A percentile compares a stretch with the other conserved stretches of the same genome.
Evolutionary conservation across 192 early-diverging fungal species (phyloP).

Genomic region (Umbelopsis isabellina): DNA sequence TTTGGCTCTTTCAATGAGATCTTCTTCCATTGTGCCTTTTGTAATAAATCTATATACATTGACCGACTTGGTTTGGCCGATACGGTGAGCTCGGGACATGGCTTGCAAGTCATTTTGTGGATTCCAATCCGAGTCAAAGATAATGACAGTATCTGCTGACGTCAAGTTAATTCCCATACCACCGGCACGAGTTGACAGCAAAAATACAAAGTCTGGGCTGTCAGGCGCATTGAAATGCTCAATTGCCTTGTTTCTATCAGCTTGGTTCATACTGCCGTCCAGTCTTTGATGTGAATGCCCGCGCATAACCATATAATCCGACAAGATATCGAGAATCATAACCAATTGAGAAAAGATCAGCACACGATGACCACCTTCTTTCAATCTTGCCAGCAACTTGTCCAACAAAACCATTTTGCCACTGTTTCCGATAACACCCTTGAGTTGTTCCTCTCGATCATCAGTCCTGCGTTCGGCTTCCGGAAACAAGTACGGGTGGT

Average conservation of each 20-base stretch:
- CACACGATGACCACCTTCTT: constrained; percentile 92
- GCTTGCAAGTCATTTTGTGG: constrained; percentile 98
- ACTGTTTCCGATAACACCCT: constrained; percentile 85
- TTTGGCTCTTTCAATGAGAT: constrained; percentile 98
- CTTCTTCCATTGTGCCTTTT: constrained; percentile 97
- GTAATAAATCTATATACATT: constrained; percentile 98
- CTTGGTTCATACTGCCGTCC: constrained; percentile 88
- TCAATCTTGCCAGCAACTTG: constrained; percentile 89
- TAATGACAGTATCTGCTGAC: constrained; percentile 96
- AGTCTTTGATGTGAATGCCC: constrained; percentile 91
- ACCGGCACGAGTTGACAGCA: constrained; percentile 96
- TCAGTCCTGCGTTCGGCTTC: constrained; percentile 67
- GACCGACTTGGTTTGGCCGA: constrained; percentile 96
- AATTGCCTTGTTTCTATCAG: constrained; percentile 93
- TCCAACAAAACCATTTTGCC: constrained; percentile 99
- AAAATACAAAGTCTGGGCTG: constrained; percentile 92
- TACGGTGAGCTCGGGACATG: constrained; percentile 97
- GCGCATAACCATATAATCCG: constrained; percentile 89
- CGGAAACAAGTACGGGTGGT: constrained; percentile 93
- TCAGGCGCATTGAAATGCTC: constrained; percentile 97
- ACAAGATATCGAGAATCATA: constrained; percentile 93
- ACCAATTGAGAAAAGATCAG: constrained; percentile 99
- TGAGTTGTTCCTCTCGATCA: constrained; percentile 73
- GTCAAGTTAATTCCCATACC: constrained; percentile 96
- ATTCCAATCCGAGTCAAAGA: constrained; percentile 95